phyloP scores from a whole-genome alignment of 495 filamentous ascomycete genomes.

The Penicillium coffeae region DNA sequence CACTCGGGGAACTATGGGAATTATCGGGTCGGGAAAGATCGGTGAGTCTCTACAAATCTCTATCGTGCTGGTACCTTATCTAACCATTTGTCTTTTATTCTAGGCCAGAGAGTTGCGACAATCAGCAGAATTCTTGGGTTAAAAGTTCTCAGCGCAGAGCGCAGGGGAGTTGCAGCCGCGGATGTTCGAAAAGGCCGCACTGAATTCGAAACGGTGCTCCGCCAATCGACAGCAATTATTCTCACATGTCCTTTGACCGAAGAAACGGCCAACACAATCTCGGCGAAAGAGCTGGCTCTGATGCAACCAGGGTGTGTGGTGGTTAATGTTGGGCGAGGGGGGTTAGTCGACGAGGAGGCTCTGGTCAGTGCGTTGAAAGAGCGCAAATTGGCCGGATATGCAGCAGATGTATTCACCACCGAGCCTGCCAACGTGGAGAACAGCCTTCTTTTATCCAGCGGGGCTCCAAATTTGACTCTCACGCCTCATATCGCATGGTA shows the following conservation, averaged over 20 bases:
- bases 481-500: neutral
- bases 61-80: neutral
- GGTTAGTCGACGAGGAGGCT: neutral
- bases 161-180: neutral
- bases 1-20: neutral
- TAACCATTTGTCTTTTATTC: neutral
- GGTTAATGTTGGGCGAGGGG: neutral
- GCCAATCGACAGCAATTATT: neutral
- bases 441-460: neutral
- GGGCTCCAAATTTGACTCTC: neutral
- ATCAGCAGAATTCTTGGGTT: neutral
- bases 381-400: neutral
- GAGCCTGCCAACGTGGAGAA: neutral
- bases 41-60: neutral
- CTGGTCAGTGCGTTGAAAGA: neutral
- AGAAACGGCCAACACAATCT: neutral
- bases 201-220: neutral
- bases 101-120: neutral
- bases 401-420: neutral
- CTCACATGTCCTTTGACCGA: neutral
- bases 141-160: neutral
- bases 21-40: neutral
- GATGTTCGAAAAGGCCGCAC: neutral
- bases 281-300: neutral
- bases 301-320: neutral